Base-by-base conservation (phyloP, 257 asterid genomes). In the Thymus mandschuricus region DNA sequence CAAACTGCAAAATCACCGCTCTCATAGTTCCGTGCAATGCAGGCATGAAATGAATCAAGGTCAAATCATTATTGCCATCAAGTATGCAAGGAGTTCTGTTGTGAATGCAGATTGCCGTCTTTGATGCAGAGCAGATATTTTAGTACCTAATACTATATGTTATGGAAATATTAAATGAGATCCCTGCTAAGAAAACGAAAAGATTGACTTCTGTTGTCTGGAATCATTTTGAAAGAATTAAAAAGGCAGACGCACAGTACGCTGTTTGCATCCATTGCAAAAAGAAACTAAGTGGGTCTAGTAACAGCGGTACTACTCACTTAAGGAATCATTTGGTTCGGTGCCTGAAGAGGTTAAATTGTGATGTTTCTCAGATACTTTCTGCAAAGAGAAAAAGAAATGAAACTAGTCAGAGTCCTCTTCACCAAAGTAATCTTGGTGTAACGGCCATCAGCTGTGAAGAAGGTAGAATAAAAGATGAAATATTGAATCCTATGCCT, bases 241-340 rank as follows among this genome's bases (percentile, higher is more conserved):
- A 86, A 75, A 93, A 91, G 84, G 98, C 94, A 27, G 99, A 95
- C 8, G 81, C 82, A 40, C 96, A 92, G 72, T 92, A 88, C 83
- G 99, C 99, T 30, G 93, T 92, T 75, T 95, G 99, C 71, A 72
- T 88, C 61, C 98, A 95, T 74, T 95, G 99, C 89, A 95, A 90
- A 51, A 95, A 95, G 89, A 91, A 89, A 83, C 88, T 95, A 27
- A 89, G 98, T 60, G 99, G 99, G 59, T 95, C 99, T 31, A 92
- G 98, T 80, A 92, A 92, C 69, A 95, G 99, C 28, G 99, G 99
- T 72, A 95, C 99, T 41, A 95, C 98, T 10, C 99, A 95, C 86
- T 78, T 95, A 66, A 85, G 98, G 79, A 95, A 95, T 79, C 99
- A 95, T 80, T 76, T 95, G 81, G 43, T 95, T 52, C 89, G 99